Evolutionary conservation across 768 basidiomycete species (phyloP), one percentile per base, ranked within the genome.

Genomic region (Crassisporium funariophilum): DNA sequence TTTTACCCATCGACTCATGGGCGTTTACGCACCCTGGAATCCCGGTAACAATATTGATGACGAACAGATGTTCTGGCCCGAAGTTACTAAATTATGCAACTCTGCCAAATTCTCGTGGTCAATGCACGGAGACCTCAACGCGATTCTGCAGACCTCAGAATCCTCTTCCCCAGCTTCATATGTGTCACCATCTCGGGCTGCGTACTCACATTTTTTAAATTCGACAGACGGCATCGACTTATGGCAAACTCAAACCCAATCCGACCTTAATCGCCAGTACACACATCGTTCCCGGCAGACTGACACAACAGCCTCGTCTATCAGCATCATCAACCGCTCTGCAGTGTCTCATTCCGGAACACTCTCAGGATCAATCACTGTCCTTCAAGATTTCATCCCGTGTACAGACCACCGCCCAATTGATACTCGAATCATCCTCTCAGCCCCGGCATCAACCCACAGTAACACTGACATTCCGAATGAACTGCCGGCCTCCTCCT

Each of bases 1-100:
- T n/a, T n/a, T n/a, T n/a, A 5, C n/a, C 0, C 62, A 65, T 46
- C 44, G 57, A 1, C 10, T 65, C 3, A 53, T 64, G 10, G 62
- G 57, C 1, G 49, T 38, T 8, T 65, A 64, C 38, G 62, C 62
- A 0, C 64, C 59, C 0, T 65, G 59, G 61, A 55, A 65, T 34
- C 64, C 62, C 5, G 58, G 61, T 6, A 27, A 10, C 0, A 2
- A 17, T 4, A 39, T 23, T 6, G 44, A 46, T 35, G n/a, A n/a
- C n/a, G 41, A 25, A 5, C 11, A n/a, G 29, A 27, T 20, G 7
- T 59, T 57, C 42, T 59, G 60, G 59, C 35, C 41, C 2, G n/a
- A 34, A 10, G 20, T 57, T 4, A 35, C 56, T 4, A 24, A 53
- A 24, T 8, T 55, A 1, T 47, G 47, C 24, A 23, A 4, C 1